Conservation (phyloP, 305 asterid genomes). For the Fraxinus baroniana region DNA sequence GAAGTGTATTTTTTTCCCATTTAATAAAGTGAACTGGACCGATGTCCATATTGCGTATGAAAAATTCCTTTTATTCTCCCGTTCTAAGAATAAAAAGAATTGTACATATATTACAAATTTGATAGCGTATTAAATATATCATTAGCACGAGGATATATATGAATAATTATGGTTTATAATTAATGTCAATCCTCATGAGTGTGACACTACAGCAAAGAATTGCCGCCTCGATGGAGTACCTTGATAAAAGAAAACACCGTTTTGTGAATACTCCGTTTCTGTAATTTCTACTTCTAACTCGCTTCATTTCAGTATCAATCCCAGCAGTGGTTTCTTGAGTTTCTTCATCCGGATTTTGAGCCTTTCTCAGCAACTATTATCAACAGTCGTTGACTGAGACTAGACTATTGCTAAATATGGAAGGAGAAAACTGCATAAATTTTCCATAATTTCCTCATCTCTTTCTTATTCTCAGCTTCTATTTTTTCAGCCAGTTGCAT, state of each 20-base stretch:
- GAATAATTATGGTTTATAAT: no score
- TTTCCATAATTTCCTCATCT: neutral
- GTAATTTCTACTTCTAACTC: neutral
- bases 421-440: neutral
- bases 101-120: no score
- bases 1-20: no score
- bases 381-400: neutral
- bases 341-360: neutral
- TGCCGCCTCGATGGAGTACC: constrained; percentile 28
- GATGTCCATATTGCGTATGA: no score
- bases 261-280: neutral
- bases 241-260: neutral
- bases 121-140: no score
- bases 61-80: no score
- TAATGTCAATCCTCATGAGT: no score
- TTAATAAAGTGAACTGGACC: no score
- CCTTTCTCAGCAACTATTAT: neutral
- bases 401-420: neutral
- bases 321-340: neutral
- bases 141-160: no score
- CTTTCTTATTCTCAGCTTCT: neutral
- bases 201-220: neutral
- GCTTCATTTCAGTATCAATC: neutral
- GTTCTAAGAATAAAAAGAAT: no score
- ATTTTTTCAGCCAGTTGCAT: constrained; percentile 51